phyloP scores from a whole-genome alignment of 768 basidiomycete species.

The Heimioporus sp. region DNA sequence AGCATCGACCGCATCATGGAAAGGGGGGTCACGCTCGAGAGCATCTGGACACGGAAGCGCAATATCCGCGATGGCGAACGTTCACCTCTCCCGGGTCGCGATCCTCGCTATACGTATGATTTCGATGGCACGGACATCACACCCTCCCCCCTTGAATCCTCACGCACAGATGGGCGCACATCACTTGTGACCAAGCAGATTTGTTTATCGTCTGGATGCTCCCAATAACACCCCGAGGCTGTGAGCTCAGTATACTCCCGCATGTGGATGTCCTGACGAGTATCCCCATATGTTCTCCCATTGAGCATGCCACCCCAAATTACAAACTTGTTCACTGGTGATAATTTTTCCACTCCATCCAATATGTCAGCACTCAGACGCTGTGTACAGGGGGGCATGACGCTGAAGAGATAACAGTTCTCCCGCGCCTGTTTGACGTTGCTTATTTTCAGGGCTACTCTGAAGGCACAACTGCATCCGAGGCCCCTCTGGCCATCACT shows the following conservation, averaged over 20 bases:
- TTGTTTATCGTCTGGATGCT: conserved; percentile 4
- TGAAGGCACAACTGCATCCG: conserved; percentile 21
- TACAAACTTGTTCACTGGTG: neutral
- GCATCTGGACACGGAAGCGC: conserved; percentile 23
- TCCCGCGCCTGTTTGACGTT: conserved; percentile 16
- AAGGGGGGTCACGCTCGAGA: conserved; percentile 16
- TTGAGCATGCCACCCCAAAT: conserved; percentile 18
- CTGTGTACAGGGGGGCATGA: conserved; percentile 23
- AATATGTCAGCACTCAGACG: neutral
- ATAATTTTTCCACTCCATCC: neutral
- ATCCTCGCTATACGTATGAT: conserved; percentile 28
- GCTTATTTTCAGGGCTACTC: conserved; percentile 26
- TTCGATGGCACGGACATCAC: conserved; percentile 7
- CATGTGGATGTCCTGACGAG: neutral
- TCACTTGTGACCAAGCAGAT: conserved; percentile 18
- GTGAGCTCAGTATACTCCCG: neutral
- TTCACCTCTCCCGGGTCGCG: conserved; percentile 16
- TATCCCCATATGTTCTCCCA: conserved; percentile 14
- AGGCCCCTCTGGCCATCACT: conserved; percentile 21
- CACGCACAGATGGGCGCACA: conserved; percentile 16
- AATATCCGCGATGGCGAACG: conserved; percentile 27
- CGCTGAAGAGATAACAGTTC: conserved; percentile 20
- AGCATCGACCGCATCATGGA: conserved; percentile 16
- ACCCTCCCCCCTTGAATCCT: neutral
- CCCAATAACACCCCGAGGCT: conserved; percentile 25